phyloP scores from a whole-genome alignment of 2,329 filamentous ascomycete genomes.

The Verticillium tricorpus region DNA sequence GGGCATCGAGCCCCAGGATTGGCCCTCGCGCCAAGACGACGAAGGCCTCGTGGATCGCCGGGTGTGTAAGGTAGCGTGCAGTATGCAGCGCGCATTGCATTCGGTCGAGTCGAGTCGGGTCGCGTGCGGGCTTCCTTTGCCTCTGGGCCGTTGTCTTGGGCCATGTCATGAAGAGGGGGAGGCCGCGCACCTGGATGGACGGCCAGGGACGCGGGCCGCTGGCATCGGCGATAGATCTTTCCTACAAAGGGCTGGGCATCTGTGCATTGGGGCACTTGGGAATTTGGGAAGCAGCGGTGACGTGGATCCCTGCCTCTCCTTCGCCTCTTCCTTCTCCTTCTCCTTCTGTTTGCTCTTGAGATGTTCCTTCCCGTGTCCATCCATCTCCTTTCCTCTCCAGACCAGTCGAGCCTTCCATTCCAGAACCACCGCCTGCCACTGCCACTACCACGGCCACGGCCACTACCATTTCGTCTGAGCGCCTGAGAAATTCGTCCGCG shows the following conservation, averaged over 20 bases:
- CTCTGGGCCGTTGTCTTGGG: not conserved
- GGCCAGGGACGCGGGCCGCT: too few species aligned
- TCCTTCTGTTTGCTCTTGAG: too few species aligned
- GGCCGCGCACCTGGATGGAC: not conserved
- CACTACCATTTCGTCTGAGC: not conserved
- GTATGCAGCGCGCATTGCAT: not conserved
- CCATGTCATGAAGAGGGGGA: not conserved
- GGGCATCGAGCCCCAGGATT: not conserved
- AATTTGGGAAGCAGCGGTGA: slow-evolving; percentile 5
- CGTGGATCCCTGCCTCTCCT: slow-evolving; percentile 5
- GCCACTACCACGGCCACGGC: not conserved
- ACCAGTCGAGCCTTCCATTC: not conserved
- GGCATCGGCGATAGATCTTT: too few species aligned
- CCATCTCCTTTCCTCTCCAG: not conserved
- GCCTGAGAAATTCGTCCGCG: not conserved
- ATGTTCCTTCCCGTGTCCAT: not conserved
- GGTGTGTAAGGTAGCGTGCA: too few species aligned
- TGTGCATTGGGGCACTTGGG: too few species aligned
- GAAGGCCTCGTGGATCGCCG: not conserved
- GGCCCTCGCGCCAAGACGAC: not conserved
- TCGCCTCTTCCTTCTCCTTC: not conserved
- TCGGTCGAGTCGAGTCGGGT: not conserved
- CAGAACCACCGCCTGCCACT: not conserved
- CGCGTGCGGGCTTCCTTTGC: not conserved
- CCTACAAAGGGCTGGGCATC: too few species aligned